phyloP scores from a whole-genome alignment of 768 basidiomycete genomes.

The Paxillus ammoniavirescens region DNA sequence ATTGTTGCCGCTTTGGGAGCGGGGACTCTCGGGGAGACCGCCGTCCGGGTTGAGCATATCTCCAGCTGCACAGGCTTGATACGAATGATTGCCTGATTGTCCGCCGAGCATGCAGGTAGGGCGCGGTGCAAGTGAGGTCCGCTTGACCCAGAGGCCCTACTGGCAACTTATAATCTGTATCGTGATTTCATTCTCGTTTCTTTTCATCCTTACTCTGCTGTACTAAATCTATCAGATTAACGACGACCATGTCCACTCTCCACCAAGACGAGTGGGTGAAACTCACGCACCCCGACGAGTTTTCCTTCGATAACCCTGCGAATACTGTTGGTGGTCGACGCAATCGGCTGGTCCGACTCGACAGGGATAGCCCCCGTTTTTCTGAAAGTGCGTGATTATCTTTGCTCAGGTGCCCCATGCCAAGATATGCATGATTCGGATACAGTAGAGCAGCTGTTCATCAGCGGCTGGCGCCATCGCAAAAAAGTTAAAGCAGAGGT shows the following conservation, averaged over 20 bases:
- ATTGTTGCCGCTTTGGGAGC: constrained; percentile 1
- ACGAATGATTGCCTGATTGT: constrained; percentile 1
- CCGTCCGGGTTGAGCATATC: constrained; percentile 11
- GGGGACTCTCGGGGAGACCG: constrained; percentile 3
- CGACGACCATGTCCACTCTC: constrained; percentile 13
- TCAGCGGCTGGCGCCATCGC: constrained; percentile 55
- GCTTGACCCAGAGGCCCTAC: background rate
- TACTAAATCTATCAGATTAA: constrained; percentile 4
- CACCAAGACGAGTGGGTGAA: constrained; percentile 28
- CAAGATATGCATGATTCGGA: background rate
- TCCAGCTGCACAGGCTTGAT: constrained; percentile 4
- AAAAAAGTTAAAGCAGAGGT: constrained; percentile 50
- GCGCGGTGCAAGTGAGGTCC: constrained; percentile 25
- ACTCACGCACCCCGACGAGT: constrained; percentile 30
- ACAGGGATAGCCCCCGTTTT: constrained; percentile 34
- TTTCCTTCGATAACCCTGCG: constrained; percentile 41
- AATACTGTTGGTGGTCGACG: constrained; percentile 36
- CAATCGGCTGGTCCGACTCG: constrained; percentile 43
- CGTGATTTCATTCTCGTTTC: background rate
- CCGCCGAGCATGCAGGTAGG: constrained; percentile 12
- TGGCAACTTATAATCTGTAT: constrained; percentile 20
- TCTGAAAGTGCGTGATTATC: constrained; percentile 36
- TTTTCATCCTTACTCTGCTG: background rate
- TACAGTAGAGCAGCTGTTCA: constrained; percentile 50
- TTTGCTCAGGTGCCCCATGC: background rate